These are phyloP conservation scores for Pezicula radicicola DNA, from an alignment of 2,329 filamentous ascomycete species.

Conservation along the genomic window DNA sequence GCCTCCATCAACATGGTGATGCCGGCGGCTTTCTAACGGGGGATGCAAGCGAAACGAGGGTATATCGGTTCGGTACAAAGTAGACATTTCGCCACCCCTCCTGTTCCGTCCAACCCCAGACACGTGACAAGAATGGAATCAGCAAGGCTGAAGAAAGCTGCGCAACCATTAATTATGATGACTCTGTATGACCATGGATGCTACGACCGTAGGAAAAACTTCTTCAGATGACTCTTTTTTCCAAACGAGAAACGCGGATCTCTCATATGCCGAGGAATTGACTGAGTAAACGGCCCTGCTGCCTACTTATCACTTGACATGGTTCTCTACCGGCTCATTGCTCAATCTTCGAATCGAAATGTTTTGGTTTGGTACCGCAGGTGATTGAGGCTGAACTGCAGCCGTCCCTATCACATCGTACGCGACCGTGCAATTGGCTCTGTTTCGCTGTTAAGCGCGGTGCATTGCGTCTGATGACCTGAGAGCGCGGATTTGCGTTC, in stretches of 20 bases:
- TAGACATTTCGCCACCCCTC: not conserved
- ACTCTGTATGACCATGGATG: not conserved
- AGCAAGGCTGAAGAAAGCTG: not conserved
- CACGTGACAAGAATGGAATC: not conserved
- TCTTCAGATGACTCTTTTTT: slow-evolving; percentile 1
- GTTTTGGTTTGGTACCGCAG: not conserved
- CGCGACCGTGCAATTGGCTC: not conserved
- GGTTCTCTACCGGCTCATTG: not conserved
- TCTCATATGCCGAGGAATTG: not conserved
- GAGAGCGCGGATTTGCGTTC: not conserved
- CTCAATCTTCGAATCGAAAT: not conserved
- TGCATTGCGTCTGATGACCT: slow-evolving; percentile 2
- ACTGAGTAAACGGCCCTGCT: not conserved
- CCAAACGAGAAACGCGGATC: not conserved
- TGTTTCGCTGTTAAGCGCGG: not conserved
- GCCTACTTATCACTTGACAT: not conserved
- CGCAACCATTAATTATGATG: not conserved
- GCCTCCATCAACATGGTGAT: not conserved
- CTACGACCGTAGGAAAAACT: not conserved
- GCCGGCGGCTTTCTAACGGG: not conserved
- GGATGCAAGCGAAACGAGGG: no score
- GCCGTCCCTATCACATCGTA: not conserved
- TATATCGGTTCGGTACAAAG: no score
- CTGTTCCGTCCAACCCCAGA: not conserved
- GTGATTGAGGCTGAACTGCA: slow-evolving; percentile 1